Evolutionary conservation across 73 alveolate species (phyloP), one percentile per base, ranked within the genome.

Genomic region (Paramecium caudatum): DNA sequence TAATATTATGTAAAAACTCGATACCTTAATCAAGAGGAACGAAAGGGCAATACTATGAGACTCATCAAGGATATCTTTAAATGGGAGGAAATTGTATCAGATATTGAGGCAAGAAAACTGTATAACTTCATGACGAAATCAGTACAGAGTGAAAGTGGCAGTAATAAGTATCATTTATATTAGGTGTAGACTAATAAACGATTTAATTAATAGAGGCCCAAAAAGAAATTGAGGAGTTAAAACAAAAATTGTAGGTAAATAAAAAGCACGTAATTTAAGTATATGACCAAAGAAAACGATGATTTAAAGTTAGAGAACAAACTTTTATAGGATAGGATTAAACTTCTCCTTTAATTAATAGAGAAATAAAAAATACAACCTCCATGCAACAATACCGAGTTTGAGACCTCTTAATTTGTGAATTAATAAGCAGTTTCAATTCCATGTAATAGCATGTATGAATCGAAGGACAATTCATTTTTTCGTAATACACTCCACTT

Each of bases 401-500:
- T 55, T 23, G 80, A 55, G 17, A 27, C 80, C 43, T 55, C 80
- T 10, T 55, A 55, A 55, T 55, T 23, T 55, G 80, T 55, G 30
- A 19, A 6, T 7, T 3, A 55, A 7, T 10, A 55, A 55, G 80
- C 30, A 27, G 41, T 27, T 27, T 55, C 80, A 5, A 55, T 55
- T 23, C 80, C 80, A 23, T 55, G 23, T 12, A 43, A 55, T 1
- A 55, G 4, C 80, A 55, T 55, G 46, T 0, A 23, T 7, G 80
- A 55, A 10, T 55, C 23, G 10, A 55, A 43, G 10, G 80, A 55
- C 23, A 55, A 55, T 23, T 23, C 80, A 21, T 55, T 55, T 55
- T 55, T 55, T 55, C 23, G 30, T 27, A 55, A 43, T 10, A 37
- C 23, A 55, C 12, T 55, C 10, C 41, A 55, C 30, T 55, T 55